These are phyloP conservation scores for Vanrija sp. DNA, from an alignment of 1,284 basidiomycete genomes.

Conservation along the genomic window DNA sequence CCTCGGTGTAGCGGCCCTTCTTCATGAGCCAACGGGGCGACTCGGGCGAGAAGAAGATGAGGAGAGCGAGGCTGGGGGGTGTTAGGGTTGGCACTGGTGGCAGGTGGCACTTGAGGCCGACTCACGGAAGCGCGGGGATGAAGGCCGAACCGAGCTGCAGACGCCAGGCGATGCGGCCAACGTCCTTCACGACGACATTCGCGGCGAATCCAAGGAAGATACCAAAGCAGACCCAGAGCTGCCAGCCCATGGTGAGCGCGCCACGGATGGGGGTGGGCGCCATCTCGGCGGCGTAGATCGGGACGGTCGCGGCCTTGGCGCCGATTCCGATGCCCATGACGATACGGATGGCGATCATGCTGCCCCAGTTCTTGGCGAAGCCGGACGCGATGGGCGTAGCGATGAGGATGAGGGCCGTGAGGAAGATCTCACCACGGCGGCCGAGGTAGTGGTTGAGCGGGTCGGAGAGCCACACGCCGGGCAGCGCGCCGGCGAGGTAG, in stretches of 20 bases:
- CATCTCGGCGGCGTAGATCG: slow-evolving; percentile 45
- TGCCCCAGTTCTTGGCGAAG: slow-evolving; percentile 58
- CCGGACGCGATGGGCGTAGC: slow-evolving; percentile 50
- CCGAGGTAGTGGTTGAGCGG: slow-evolving; percentile 68
- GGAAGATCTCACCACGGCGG: slow-evolving; percentile 71
- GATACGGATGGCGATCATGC: slow-evolving; percentile 48
- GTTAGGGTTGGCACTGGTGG: too few relatives aligned
- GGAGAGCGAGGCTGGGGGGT: not conserved
- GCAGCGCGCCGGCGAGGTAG: slow-evolving; percentile 56
- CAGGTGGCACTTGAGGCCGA: not conserved
- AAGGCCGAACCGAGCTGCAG: slow-evolving; percentile 50
- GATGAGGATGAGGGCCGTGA: slow-evolving; percentile 58
- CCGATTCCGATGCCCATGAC: slow-evolving; percentile 47
- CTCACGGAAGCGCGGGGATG: slow-evolving; percentile 43
- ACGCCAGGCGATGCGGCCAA: slow-evolving; percentile 46
- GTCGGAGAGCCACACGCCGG: slow-evolving; percentile 54
- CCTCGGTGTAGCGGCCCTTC: slow-evolving; percentile 56
- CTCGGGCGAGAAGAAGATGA: slow-evolving; percentile 21
- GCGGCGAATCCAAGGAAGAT: slow-evolving; percentile 31
- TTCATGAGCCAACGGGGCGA: slow-evolving; percentile 37
- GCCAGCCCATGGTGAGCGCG: slow-evolving; percentile 52
- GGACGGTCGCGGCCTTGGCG: slow-evolving; percentile 52
- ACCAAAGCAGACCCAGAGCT: slow-evolving; percentile 23
- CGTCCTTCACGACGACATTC: slow-evolving; percentile 16
- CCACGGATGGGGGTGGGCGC: slow-evolving; percentile 52